A percentile compares a stretch with the other conserved stretches of the same genome.
Conservation (phyloP, 2,329 filamentous ascomycete genomes). For the Aspergillus phoenicis region DNA sequence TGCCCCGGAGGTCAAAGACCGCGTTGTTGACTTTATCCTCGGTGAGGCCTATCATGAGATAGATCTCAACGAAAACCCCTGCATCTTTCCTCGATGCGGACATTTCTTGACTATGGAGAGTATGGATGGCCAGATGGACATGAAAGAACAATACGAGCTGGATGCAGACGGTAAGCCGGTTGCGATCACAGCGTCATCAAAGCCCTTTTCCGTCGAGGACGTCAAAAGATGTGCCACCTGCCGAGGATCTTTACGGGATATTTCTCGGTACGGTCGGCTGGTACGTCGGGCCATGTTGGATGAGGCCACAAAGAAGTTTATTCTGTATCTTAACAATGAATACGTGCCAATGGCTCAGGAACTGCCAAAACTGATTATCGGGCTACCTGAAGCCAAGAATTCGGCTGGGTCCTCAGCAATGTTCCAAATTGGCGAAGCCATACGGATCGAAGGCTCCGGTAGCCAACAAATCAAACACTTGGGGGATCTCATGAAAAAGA, state of each 20-base stretch:
- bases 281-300: constrained; percentile 60
- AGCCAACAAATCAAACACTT: constrained; percentile 32
- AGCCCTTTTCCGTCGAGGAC: constrained; percentile 54
- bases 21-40: constrained; percentile 60
- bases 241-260: constrained; percentile 58
- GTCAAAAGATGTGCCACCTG: constrained; percentile 62
- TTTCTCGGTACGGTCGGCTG: constrained; percentile 49
- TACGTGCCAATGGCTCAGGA: constrained; percentile 45
- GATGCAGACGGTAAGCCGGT: constrained; percentile 29
- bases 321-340: constrained; percentile 53
- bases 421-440: constrained; percentile 15
- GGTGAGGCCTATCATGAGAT: constrained; percentile 59
- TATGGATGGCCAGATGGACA: constrained; percentile 63
- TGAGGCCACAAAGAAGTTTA: constrained; percentile 66
- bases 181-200: constrained; percentile 32
- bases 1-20: constrained; percentile 46
- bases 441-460: constrained; percentile 18
- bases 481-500: constrained; percentile 20
- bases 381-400: constrained; percentile 25
- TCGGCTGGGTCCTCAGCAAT: neutral
- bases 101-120: constrained; percentile 64
- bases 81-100: constrained; percentile 64
- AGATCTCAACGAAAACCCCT: constrained; percentile 61
- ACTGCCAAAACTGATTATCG: constrained; percentile 29
- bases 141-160: constrained; percentile 42